Evolutionary conservation across 805 yeast species (phyloP).

Genomic region (Candida germanica): DNA sequence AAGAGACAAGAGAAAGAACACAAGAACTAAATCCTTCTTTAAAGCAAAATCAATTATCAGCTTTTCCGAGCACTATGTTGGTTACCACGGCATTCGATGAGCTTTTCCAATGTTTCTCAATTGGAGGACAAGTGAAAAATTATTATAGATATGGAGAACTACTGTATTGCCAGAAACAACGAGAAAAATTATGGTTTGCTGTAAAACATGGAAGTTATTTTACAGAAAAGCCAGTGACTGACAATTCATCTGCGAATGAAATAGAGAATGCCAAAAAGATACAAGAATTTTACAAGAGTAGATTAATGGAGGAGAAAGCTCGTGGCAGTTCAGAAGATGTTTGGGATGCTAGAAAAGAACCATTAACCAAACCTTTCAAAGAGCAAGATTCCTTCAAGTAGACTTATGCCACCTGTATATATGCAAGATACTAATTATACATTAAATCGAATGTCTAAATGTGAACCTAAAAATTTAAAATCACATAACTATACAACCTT

Average conservation of each 20-base stretch:
- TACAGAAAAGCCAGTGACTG: conserved; percentile 14
- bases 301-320: conserved; percentile 57
- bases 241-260: conserved; percentile 20
- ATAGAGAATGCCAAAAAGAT: conserved; percentile 54
- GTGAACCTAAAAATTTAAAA: too few species aligned
- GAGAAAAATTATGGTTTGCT: conserved; percentile 80
- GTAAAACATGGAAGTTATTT: conserved; percentile 46
- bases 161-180: conserved; percentile 64
- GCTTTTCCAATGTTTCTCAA: conserved; percentile 76
- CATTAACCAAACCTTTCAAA: conserved; percentile 38
- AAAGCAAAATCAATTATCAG: conserved; percentile 17
- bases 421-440: conserved; percentile 3
- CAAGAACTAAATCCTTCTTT: conserved; percentile 19
- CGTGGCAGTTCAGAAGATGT: conserved; percentile 81
- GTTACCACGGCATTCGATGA: conserved; percentile 81
- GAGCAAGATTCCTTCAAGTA: too few species aligned
- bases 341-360: conserved; percentile 55
- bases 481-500: conserved; percentile 40
- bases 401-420: conserved; percentile 1
- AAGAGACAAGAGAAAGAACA: conserved; percentile 24
- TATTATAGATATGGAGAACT: conserved; percentile 82
- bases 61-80: conserved; percentile 34
- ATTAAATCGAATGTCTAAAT: not conserved
- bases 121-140: conserved; percentile 86
- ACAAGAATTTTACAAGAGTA: conserved; percentile 67